Conservation (phyloP, 2,329 filamentous ascomycete species). For the Diaporthe citrichinensis region DNA sequence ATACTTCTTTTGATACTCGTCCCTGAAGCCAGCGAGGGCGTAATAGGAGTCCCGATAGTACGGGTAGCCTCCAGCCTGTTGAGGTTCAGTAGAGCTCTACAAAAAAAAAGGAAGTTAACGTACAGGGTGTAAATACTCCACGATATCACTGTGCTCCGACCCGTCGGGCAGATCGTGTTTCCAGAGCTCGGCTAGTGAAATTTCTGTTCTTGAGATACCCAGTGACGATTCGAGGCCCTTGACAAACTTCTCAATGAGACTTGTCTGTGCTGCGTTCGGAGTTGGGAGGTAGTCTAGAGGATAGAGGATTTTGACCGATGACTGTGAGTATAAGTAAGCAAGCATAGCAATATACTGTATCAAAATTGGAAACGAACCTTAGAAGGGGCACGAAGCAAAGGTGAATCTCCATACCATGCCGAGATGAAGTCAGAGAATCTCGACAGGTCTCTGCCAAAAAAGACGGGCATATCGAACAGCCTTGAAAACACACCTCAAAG, state of each 20-base stretch:
- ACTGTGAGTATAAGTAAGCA: background rate
- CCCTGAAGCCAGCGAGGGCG: background rate
- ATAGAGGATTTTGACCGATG: background rate
- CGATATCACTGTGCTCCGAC: background rate
- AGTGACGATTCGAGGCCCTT: background rate
- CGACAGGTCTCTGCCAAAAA: background rate
- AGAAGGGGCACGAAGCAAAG: background rate
- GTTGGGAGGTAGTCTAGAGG: background rate
- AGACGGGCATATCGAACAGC: background rate
- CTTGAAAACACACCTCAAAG: background rate
- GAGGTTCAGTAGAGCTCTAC: background rate
- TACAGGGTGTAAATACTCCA: background rate
- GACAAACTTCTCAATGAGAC: background rate
- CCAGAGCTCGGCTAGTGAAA: background rate
- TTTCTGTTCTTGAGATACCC: background rate
- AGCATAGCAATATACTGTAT: background rate
- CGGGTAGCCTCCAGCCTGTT: background rate
- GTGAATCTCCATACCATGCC: conserved; percentile 3
- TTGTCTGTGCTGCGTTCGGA: background rate
- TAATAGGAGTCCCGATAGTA: background rate
- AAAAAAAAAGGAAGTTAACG: background rate
- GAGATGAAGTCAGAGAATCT: conserved; percentile 11
- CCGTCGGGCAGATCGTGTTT: background rate
- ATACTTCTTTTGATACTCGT: background rate
- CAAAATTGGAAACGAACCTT: background rate